phyloP scores from a whole-genome alignment of 495 filamentous ascomycete genomes.

The Penicillium simplicissimum region DNA sequence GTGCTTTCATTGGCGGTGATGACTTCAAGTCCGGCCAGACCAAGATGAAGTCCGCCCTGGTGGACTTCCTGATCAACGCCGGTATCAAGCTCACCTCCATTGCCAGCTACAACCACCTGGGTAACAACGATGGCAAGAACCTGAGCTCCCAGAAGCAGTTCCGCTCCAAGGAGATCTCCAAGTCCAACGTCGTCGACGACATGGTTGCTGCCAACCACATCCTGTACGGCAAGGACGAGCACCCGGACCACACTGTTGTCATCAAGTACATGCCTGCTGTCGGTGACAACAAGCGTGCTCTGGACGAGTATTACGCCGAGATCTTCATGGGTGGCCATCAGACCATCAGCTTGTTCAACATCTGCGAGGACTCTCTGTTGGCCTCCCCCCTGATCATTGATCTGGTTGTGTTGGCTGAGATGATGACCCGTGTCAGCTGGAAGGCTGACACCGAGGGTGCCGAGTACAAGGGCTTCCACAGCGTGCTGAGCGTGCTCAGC shows the following conservation, averaged over 20 bases:
- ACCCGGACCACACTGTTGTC: conserved; percentile 86
- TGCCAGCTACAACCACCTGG: conserved; percentile 98
- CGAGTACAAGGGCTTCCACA: conserved; percentile 93
- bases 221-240: conserved; percentile 84
- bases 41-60: conserved; percentile 99
- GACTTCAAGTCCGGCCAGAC: conserved; percentile 99
- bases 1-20: conserved; percentile 93
- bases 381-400: conserved; percentile 99
- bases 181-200: conserved; percentile 98
- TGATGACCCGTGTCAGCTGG: conserved; percentile 98
- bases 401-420: conserved; percentile 85
- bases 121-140: conserved; percentile 99
- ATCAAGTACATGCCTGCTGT: conserved; percentile 99
- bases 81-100: conserved; percentile 99
- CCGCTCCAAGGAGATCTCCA: conserved; percentile 99
- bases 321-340: conserved; percentile 99
- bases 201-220: conserved; percentile 96
- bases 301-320: conserved; percentile 99
- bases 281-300: conserved; percentile 97
- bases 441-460: conserved; percentile 60
- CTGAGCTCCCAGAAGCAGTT: conserved; percentile 96
- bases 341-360: conserved; percentile 97
- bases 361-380: conserved; percentile 97
- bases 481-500: conserved; percentile 93
- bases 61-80: conserved; percentile 97